Conservation (phyloP, 208 protist genomes). For the Jaenimonas drosophilae region DNA sequence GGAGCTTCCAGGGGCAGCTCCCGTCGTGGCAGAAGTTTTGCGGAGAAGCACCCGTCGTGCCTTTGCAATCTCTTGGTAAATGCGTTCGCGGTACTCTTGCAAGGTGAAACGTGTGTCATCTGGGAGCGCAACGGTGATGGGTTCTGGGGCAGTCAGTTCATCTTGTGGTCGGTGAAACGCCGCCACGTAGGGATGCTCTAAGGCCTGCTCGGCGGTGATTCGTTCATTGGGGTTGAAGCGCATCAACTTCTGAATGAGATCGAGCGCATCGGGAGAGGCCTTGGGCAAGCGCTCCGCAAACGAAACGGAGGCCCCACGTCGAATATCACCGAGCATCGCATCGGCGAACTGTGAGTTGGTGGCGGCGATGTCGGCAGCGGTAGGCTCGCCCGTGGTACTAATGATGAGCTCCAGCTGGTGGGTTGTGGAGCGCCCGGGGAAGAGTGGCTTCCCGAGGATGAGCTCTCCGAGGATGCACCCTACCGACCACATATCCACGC, state of each 20-base stretch:
- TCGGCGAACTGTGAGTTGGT: slow-evolving; percentile 93
- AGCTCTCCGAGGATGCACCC: slow-evolving; percentile 98
- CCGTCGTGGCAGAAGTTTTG: slow-evolving; percentile 3
- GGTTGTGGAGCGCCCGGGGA: slow-evolving; percentile 93
- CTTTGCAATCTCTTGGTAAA: slow-evolving; percentile 87
- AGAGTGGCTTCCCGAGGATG: slow-evolving; percentile 91
- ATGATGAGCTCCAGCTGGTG: slow-evolving; percentile 97
- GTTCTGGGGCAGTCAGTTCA: slow-evolving; percentile 57
- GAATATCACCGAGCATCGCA: slow-evolving; percentile 89
- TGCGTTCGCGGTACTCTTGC: slow-evolving; percentile 87
- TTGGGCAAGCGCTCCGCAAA: slow-evolving; percentile 87
- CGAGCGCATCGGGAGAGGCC: slow-evolving; percentile 88
- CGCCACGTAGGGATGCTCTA: slow-evolving; percentile 92
- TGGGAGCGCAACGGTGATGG: slow-evolving; percentile 89
- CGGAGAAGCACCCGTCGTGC: slow-evolving; percentile 8
- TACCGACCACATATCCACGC: slow-evolving; percentile 98
- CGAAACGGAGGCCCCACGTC: slow-evolving; percentile 38
- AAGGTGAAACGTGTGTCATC: slow-evolving; percentile 93
- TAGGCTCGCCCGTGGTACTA: slow-evolving; percentile 83
- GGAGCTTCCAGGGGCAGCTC: neutral
- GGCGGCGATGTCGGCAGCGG: slow-evolving; percentile 85
- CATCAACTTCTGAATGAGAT: slow-evolving; percentile 91
- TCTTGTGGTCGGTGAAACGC: slow-evolving; percentile 86
- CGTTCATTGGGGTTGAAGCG: slow-evolving; percentile 95
- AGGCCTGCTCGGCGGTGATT: slow-evolving; percentile 86